A percentile compares a stretch with the other conserved stretches of the same genome.
These are phyloP conservation scores for Cryptococcus sp. DNA, from an alignment of 1,284 basidiomycete genomes.

Conservation along the genomic window DNA sequence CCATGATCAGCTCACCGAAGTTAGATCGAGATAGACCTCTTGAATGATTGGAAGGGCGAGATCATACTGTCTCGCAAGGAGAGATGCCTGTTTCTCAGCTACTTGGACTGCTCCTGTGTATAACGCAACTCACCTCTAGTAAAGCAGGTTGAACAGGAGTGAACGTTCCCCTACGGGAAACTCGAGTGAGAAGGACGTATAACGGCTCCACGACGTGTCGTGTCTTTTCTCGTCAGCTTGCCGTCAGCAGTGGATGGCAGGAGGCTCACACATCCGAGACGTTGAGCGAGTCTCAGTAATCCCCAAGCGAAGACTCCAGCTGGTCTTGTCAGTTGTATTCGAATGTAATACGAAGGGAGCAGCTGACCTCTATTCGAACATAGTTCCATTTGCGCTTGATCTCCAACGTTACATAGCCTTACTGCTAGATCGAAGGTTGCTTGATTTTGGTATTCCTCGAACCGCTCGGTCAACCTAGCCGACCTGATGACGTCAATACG, in stretches of 20 bases:
- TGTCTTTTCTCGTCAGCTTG: slow-evolving; percentile 8
- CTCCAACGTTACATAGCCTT: slow-evolving; percentile 6
- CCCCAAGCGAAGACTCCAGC: slow-evolving; percentile 28
- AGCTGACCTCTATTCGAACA: slow-evolving; percentile 11
- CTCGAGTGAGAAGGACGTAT: slow-evolving; percentile 10
- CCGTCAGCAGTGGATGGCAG: not conserved
- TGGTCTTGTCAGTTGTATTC: slow-evolving; percentile 4
- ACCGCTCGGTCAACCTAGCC: slow-evolving; percentile 1
- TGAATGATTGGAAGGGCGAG: slow-evolving; percentile 11
- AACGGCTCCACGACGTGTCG: slow-evolving; percentile 15
- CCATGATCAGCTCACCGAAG: slow-evolving; percentile 13
- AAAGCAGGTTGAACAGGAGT: slow-evolving; percentile 15
- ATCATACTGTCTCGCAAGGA: slow-evolving; percentile 14
- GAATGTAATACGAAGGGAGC: not conserved
- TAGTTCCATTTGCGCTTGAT: slow-evolving; percentile 1
- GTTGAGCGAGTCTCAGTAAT: slow-evolving; percentile 25
- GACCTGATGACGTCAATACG: slow-evolving; percentile 1
- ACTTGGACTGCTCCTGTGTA: not conserved
- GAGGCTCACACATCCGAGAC: slow-evolving; percentile 18
- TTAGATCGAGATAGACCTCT: slow-evolving; percentile 19
- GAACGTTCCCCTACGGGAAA: not conserved
- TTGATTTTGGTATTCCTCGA: not conserved
- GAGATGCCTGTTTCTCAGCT: slow-evolving; percentile 6
- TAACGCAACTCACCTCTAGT: slow-evolving; percentile 26
- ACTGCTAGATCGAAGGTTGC: slow-evolving; percentile 1